phyloP scores from a whole-genome alignment of 805 yeast genomes.

The Kodamaea hsintzibuensis region DNA sequence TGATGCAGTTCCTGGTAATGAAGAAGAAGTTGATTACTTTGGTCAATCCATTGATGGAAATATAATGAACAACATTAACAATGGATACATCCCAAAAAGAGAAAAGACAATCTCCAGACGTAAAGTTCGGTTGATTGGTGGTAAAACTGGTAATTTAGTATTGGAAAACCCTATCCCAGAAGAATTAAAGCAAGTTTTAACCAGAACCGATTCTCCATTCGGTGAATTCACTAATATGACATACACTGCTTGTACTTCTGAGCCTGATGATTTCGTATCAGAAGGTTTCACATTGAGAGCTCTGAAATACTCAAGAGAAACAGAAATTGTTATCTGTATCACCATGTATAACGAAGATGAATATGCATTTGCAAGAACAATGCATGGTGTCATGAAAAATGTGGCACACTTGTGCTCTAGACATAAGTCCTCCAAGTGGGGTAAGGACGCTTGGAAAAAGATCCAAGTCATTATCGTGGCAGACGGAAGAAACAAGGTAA shows the following conservation, averaged over 20 bases:
- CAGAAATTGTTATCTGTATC: constrained; percentile 86
- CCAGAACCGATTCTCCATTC: constrained; percentile 71
- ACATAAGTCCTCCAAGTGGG: constrained; percentile 86
- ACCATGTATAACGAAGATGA: constrained; percentile 99
- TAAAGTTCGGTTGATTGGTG: constrained; percentile 64
- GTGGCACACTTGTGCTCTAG: constrained; percentile 85
- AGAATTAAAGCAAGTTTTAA: constrained; percentile 78
- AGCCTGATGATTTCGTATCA: constrained; percentile 79
- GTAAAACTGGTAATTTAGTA: constrained; percentile 74
- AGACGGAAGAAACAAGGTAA: constrained; percentile 91
- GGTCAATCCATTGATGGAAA: constrained; percentile 49
- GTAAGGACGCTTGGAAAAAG: constrained; percentile 95
- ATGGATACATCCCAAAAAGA: constrained; percentile 54
- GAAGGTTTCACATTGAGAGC: constrained; percentile 87
- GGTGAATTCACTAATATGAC: constrained; percentile 97
- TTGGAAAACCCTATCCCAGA: constrained; percentile 94
- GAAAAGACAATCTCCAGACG: constrained; percentile 70
- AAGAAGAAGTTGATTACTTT: constrained; percentile 36
- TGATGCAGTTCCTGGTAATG: constrained; percentile 17
- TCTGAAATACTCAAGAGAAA: constrained; percentile 83
- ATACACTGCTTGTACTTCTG: constrained; percentile 94
- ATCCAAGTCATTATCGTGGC: constrained; percentile 88
- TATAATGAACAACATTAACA: constrained; percentile 44
- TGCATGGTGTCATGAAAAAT: constrained; percentile 93
- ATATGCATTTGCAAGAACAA: constrained; percentile 81